Conservation (phyloP, 192 early-diverging fungal species). For the Gaertneriomyces sp. region DNA sequence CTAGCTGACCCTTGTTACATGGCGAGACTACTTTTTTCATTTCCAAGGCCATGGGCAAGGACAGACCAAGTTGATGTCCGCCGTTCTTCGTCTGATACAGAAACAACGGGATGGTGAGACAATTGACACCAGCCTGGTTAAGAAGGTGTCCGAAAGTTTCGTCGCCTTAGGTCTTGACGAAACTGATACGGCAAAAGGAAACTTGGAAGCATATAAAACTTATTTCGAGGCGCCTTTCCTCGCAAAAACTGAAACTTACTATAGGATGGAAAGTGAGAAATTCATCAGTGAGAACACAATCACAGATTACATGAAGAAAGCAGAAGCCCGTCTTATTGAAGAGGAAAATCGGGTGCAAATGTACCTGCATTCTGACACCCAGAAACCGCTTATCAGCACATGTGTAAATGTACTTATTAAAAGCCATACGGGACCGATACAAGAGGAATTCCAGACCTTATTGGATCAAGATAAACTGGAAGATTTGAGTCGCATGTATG, state of each 20-base stretch:
- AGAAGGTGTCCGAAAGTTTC: constrained; percentile 87
- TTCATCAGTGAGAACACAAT: constrained; percentile 88
- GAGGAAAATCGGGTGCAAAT: constrained; percentile 86
- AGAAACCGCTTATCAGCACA: constrained; percentile 71
- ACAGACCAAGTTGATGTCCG: constrained; percentile 66
- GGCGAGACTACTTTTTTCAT: constrained; percentile 65
- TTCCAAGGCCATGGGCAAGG: constrained; percentile 32
- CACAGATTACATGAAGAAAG: constrained; percentile 94
- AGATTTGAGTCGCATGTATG: constrained; percentile 84
- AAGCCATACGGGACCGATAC: constrained; percentile 75
- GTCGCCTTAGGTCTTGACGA: constrained; percentile 81
- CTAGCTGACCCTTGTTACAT: constrained; percentile 77
- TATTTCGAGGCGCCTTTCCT: constrained; percentile 85
- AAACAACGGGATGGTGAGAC: constrained; percentile 85
- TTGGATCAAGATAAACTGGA: constrained; percentile 84
- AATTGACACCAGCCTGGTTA: constrained; percentile 79
- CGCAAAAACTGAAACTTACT: constrained; percentile 78
- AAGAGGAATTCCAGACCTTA: constrained; percentile 86
- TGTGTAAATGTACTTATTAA: constrained; percentile 86
- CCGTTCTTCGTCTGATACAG: constrained; percentile 77
- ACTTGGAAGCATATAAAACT: constrained; percentile 80
- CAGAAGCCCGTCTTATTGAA: constrained; percentile 67
- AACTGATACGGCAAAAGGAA: constrained; percentile 71
- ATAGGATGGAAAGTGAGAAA: constrained; percentile 82
- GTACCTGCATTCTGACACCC: constrained; percentile 81